Evolutionary conservation across 306 rosid species (phyloP).

Genomic region (Cyamopsis tetragonoloba): DNA sequence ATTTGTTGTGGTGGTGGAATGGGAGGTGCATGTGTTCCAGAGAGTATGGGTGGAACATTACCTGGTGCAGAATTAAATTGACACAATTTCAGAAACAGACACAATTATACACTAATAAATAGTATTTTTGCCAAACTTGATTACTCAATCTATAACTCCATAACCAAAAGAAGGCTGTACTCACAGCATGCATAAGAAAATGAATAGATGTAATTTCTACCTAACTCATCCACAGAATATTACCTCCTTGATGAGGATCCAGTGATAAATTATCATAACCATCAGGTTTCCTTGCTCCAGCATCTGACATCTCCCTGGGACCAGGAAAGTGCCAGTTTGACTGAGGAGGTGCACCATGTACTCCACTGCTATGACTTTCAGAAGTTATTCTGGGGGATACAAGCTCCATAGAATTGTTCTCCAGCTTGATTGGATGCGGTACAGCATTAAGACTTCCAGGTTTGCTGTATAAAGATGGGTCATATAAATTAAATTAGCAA

Average conservation of each 20-base stretch:
- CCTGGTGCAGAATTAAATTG: slow-evolving; percentile 45
- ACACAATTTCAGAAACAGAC: slow-evolving; percentile 42
- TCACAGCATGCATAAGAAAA: slow-evolving; percentile 4
- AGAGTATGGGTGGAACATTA: slow-evolving; percentile 42
- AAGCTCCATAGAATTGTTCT: slow-evolving; percentile 62
- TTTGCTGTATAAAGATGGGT: slow-evolving; percentile 41
- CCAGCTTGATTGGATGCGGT: slow-evolving; percentile 51
- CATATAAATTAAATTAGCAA: slow-evolving; percentile 19
- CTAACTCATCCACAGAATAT: background rate
- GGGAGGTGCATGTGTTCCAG: slow-evolving; percentile 59
- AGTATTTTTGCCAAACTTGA: slow-evolving; percentile 27
- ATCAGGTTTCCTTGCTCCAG: slow-evolving; percentile 57
- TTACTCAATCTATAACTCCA: slow-evolving; percentile 22
- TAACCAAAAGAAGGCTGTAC: background rate
- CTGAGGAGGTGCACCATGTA: slow-evolving; percentile 59
- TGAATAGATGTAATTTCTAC: background rate
- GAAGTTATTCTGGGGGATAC: slow-evolving; percentile 65
- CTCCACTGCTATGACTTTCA: slow-evolving; percentile 50
- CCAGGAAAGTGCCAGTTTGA: slow-evolving; percentile 65
- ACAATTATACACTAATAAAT: slow-evolving; percentile 34
- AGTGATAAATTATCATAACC: slow-evolving; percentile 48
- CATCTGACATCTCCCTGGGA: slow-evolving; percentile 57
- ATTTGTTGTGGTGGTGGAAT: slow-evolving; percentile 71
- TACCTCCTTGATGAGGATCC: slow-evolving; percentile 84
- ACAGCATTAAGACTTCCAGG: slow-evolving; percentile 47